Evolutionary conservation across 495 filamentous ascomycete genomes (phyloP), one percentile per base, ranked within the genome.

Genomic region (Daldinia caldariorum): DNA sequence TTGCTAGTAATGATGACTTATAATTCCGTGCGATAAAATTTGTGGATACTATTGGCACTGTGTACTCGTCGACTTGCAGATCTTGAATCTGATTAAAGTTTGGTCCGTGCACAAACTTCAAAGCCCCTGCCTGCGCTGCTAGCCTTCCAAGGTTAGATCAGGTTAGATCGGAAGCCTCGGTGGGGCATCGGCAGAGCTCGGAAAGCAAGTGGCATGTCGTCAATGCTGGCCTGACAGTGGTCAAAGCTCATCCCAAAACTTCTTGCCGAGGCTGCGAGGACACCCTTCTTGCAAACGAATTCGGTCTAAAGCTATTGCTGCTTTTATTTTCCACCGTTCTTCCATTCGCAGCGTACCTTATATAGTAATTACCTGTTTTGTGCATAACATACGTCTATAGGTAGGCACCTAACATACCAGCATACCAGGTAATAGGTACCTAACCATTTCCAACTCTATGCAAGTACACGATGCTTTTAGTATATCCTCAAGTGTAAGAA

Each of bases 161-260:
- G n/a, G 18, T 60, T 59, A 26, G 26, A 26, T 26, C 26, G 13
- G 45, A 61, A 59, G 29, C 38, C 58, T 71, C 59, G 63, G 63
- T 38, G 63, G 57, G 43, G 69, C 55, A 47, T 43, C 64, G 56
- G 47, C 49, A 45, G 60, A 64, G 63, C 69, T 64, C 59, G 60
- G 69, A 59, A 63, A 34, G 50, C 32, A 20, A 5, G n/a, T 35
- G 34, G 34, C 6, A 35, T 14, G n/a, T 16, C n/a, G 39, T 43
- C n/a, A 41, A 62, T 16, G 35, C 32, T 64, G 22, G 22, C 45
- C 45, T 50, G 45, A 29, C 1, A 68, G 56, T 72, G 69, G 69
- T 39, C 60, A 68, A 57, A 72, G 69, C 69, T 68, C 59, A n/a
- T 38, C 39, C 31, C 35, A 72, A 72, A 65, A 60, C 65, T 58